Percentiles rank a stretch among this genome's conserved stretches.
These are phyloP conservation scores for Lactarius hengduanensis DNA, from an alignment of 768 basidiomycete genomes.

Conservation along the genomic window DNA sequence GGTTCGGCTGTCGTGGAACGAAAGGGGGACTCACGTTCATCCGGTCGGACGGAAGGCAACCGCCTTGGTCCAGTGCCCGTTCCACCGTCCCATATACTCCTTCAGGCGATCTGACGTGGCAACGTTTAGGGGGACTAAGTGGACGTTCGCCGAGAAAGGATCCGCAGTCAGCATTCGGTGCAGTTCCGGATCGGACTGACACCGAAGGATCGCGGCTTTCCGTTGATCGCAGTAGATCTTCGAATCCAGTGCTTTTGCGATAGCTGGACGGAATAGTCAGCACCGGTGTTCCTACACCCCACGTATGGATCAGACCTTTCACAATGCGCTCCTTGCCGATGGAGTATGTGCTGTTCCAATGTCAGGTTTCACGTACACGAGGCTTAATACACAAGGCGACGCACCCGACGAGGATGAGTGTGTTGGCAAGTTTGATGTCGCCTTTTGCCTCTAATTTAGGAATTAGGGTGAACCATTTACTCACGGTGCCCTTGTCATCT, in stretches of 20 bases:
- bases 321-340: conserved; percentile 98
- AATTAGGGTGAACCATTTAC: too few relatives aligned
- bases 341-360: conserved; percentile 73
- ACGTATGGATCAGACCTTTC: conserved; percentile 56
- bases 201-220: too few relatives aligned
- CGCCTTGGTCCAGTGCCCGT: conserved; percentile 49
- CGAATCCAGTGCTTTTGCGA: conserved; percentile 37
- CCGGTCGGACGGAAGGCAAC: too few relatives aligned
- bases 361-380: neutral
- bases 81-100: conserved; percentile 71
- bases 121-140: conserved; percentile 79
- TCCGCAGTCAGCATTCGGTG: conserved; percentile 74
- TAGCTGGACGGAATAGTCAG: too few relatives aligned
- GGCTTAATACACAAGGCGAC: conserved; percentile 28
- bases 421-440: too few relatives aligned
- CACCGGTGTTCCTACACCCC: too few relatives aligned
- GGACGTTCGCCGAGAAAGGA: conserved; percentile 75
- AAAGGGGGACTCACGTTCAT: too few relatives aligned
- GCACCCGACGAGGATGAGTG: too few relatives aligned
- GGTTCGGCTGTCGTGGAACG: too few relatives aligned
- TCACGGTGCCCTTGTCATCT: too few relatives aligned
- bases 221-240: conserved; percentile 92
- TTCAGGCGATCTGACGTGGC: conserved; percentile 76
- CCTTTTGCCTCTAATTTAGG: too few relatives aligned
- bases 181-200: too few relatives aligned